Base-by-base conservation (phyloP, 2,329 filamentous ascomycete species). In the Tolypocladium guangdongense region DNA sequence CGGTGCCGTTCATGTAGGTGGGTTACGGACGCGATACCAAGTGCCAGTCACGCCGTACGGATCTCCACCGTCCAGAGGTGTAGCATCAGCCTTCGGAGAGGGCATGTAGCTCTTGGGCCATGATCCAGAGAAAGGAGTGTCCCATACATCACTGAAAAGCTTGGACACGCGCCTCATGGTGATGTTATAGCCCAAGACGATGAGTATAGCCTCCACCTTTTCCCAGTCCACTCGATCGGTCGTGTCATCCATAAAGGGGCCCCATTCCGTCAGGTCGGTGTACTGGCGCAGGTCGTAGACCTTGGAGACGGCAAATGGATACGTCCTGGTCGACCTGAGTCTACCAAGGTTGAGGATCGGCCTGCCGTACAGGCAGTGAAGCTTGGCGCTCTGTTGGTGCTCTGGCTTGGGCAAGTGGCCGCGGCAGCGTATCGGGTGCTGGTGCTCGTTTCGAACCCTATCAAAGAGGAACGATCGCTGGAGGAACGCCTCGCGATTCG, bases 261-360 rank as follows among this genome's bases (percentile, higher is more conserved):
- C 88, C 87, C 87, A 91, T 37, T 74, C 65, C 1, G 78, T 84
- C 30, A 68, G 65, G 2, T 71, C 64, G 0, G 79, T 86, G 66
- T 89, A 88, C 58, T 84, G 77, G 1, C 87, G 75, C 49, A 91
- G 68, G 63, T 91, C 87, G 59, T 91, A 92, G 3, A 91, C 85
- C 56, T 81, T 80, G 47, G 82, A 80, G 52, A 82, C 78, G 1
- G 88, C 87, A 58, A 77, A 84, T 1, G 82, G 79, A 63, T 82
- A 83, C 2, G 72, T 72, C 18, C 65, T 63, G 16, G 63, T 65
- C 7, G 65, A 66, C 14, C 70, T 60, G 12, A 68, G 66, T 32
- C 68, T 63, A n/a, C 68, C 66, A 27, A 64, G 56, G 33, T 66
- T 67, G 27, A 75, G 64, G 3, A 82, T 70, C 0, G 83, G 79